Conservation (phyloP, 2,329 filamentous ascomycete genomes). For the Grosmannia clavigera region DNA sequence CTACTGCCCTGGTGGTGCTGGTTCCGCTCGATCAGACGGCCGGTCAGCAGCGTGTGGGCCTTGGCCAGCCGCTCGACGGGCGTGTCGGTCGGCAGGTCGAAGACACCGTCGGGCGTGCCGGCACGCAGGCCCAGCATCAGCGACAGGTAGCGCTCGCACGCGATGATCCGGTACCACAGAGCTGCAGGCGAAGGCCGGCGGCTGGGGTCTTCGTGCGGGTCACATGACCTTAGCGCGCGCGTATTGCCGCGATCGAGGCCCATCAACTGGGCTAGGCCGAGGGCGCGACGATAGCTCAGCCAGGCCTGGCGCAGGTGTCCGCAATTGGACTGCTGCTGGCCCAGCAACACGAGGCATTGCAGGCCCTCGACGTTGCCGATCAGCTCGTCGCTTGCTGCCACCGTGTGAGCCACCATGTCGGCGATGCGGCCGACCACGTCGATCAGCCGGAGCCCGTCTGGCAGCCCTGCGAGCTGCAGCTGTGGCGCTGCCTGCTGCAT, state of each 20-base stretch:
- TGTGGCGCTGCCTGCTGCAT: conserved; percentile 31
- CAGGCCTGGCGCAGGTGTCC: conserved; percentile 43
- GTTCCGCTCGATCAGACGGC: conserved; percentile 36
- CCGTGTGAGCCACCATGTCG: conserved; percentile 21
- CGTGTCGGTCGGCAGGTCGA: conserved; percentile 17
- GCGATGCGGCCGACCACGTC: conserved; percentile 22
- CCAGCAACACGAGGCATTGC: conserved; percentile 36
- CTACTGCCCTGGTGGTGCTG: conserved; percentile 31
- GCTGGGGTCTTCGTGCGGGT: conserved; percentile 21
- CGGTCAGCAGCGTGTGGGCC: conserved; percentile 28
- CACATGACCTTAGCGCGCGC: conserved; percentile 24
- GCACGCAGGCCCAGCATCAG: conserved; percentile 37
- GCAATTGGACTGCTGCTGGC: conserved; percentile 36
- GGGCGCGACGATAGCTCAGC: conserved; percentile 35
- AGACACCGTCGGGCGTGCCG: conserved; percentile 23
- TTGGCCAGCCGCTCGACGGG: conserved; percentile 32
- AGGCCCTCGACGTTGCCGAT: conserved; percentile 39
- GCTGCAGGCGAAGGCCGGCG: conserved; percentile 17
- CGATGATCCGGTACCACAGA: conserved; percentile 38
- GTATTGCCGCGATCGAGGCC: conserved; percentile 28
- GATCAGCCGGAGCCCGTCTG: conserved; percentile 4
- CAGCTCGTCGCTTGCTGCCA: conserved; percentile 39
- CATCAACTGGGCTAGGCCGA: conserved; percentile 39
- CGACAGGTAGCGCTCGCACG: conserved; percentile 36
- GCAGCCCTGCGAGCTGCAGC: conserved; percentile 8